phyloP scores from a whole-genome alignment of 73 alveolate genomes.

The Paramecium primaurelia region DNA sequence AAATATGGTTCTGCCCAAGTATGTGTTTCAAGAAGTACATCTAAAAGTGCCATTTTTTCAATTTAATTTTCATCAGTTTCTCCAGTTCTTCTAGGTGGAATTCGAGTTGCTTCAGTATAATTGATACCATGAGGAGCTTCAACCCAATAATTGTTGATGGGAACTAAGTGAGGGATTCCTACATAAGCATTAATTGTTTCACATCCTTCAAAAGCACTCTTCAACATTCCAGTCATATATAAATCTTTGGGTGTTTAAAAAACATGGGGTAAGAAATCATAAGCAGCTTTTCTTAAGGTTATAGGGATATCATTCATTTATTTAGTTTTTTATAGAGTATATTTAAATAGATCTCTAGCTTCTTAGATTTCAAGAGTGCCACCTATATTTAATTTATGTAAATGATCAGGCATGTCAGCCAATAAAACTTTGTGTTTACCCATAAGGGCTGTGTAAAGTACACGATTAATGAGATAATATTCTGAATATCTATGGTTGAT shows the following conservation, averaged over 20 bases:
- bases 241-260: conserved; percentile 87
- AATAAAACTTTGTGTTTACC: conserved; percentile 87
- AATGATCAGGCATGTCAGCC: conserved; percentile 91
- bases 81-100: conserved; percentile 76
- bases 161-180: conserved; percentile 84
- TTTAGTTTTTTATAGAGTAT: conserved; percentile 68
- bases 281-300: conserved; percentile 80
- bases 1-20: conserved; percentile 88
- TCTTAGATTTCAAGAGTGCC: conserved; percentile 78
- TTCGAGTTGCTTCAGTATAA: conserved; percentile 79
- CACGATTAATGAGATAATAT: conserved; percentile 76
- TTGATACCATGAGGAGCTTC: conserved; percentile 93
- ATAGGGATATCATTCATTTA: conserved; percentile 68
- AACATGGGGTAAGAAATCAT: conserved; percentile 81
- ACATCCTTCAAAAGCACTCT: conserved; percentile 76
- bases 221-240: conserved; percentile 83
- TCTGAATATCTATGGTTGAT: conserved; percentile 80
- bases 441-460: conserved; percentile 82
- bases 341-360: conserved; percentile 83
- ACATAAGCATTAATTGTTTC: conserved; percentile 70
- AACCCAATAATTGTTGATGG: conserved; percentile 85
- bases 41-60: conserved; percentile 85
- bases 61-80: conserved; percentile 90
- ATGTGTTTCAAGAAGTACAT: conserved; percentile 80
- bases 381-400: conserved; percentile 79